A percentile compares a stretch with the other conserved stretches of the same genome.
These are phyloP conservation scores for Suillus bovinus DNA, from an alignment of 768 basidiomycete genomes.

Conservation along the genomic window DNA sequence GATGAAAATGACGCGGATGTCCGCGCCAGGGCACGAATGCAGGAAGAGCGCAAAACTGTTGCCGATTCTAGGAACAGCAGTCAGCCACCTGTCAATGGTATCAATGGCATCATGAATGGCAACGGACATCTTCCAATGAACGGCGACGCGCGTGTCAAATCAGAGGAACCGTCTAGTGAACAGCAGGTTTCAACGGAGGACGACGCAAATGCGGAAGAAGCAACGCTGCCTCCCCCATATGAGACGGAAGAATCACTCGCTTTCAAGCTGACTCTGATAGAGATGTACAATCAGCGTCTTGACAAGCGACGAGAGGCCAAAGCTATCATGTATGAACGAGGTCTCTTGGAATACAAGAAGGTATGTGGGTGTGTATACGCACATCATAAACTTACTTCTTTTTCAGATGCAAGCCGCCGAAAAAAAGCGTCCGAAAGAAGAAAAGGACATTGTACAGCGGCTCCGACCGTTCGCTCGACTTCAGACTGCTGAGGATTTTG, in stretches of 20 bases:
- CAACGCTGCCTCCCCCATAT: slow-evolving; percentile 69
- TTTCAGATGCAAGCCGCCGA: slow-evolving; percentile 85
- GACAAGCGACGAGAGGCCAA: slow-evolving; percentile 85
- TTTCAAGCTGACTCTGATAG: slow-evolving; percentile 86
- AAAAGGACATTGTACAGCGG: slow-evolving; percentile 86
- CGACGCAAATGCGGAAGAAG: slow-evolving; percentile 62
- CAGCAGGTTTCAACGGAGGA: slow-evolving; percentile 44
- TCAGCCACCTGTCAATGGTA: slow-evolving; percentile 24
- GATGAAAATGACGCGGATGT: slow-evolving; percentile 80
- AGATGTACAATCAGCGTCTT: slow-evolving; percentile 89
- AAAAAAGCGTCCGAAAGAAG: slow-evolving; percentile 88
- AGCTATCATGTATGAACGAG: slow-evolving; percentile 87
- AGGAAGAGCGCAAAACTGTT: slow-evolving; percentile 37
- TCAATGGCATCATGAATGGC: slow-evolving; percentile 35
- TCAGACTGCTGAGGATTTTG: slow-evolving; percentile 91
- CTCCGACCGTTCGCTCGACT: slow-evolving; percentile 89
- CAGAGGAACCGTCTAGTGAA: slow-evolving; percentile 49
- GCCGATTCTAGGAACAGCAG: slow-evolving; percentile 23
- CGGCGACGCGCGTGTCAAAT: slow-evolving; percentile 36
- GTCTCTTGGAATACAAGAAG: slow-evolving; percentile 92
- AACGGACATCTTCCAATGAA: slow-evolving; percentile 41
- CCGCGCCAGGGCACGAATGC: slow-evolving; percentile 45
- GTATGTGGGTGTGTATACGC: slow-evolving; percentile 40
- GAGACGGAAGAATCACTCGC: slow-evolving; percentile 83
- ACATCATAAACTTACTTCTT: slow-evolving; percentile 11